Evolutionary conservation across 1,284 basidiomycete species (phyloP).

Genomic region (Marasmius sp.): DNA sequence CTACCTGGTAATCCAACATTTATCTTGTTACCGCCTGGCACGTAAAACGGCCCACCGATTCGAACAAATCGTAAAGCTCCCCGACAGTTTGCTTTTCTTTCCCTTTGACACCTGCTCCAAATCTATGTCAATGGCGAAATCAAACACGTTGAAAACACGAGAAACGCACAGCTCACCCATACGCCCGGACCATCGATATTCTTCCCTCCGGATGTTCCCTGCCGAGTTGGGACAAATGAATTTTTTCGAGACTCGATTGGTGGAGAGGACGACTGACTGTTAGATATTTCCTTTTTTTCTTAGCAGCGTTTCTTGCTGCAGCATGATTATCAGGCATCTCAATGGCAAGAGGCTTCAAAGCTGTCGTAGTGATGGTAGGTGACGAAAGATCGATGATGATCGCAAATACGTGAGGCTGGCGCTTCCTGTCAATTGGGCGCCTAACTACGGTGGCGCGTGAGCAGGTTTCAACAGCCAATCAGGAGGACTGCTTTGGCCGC

Average conservation of each 20-base stretch:
- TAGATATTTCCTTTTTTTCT: constrained; percentile 41
- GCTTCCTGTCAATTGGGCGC: no score
- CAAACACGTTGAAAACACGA: background rate
- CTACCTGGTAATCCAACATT: constrained; percentile 46
- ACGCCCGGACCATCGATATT: constrained; percentile 71
- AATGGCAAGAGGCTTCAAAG: background rate
- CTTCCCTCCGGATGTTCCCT: constrained; percentile 65
- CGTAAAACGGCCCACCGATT: constrained; percentile 48
- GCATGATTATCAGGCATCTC: background rate
- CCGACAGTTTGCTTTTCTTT: constrained; percentile 75
- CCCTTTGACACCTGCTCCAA: constrained; percentile 57
- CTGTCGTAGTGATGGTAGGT: no score
- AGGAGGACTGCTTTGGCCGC: no score
- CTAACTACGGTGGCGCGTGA: no score
- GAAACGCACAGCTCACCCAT: constrained; percentile 69
- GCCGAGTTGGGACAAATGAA: constrained; percentile 31
- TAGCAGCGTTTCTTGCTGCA: background rate
- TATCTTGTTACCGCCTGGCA: background rate
- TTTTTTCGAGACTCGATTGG: background rate
- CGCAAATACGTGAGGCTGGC: no score
- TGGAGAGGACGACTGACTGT: constrained; percentile 30
- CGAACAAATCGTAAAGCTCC: constrained; percentile 77
- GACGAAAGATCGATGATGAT: no score
- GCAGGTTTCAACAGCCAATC: no score
- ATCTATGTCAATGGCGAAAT: background rate